These are phyloP conservation scores for Trichomonas gallinae DNA, from an alignment of 208 protist species.

Conservation along the genomic window DNA sequence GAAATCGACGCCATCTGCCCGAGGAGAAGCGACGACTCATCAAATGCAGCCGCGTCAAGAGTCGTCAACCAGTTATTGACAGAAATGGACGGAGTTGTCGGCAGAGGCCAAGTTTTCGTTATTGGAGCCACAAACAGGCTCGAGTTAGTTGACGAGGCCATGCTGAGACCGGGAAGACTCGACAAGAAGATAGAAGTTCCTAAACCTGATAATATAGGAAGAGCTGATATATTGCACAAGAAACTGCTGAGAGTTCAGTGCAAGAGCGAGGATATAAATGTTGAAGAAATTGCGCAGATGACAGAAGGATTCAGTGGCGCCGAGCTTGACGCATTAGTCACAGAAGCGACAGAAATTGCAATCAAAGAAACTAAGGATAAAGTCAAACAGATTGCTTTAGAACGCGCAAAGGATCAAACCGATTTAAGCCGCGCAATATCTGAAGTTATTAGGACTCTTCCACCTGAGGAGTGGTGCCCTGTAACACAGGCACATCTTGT, in stretches of 20 bases:
- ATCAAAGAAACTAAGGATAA: background rate
- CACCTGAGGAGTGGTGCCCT: background rate
- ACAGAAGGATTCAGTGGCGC: constrained; percentile 3
- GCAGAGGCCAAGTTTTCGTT: constrained; percentile 67
- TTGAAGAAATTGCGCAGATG: background rate
- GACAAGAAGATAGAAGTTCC: constrained; percentile 17
- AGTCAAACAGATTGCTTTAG: background rate
- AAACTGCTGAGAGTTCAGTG: background rate
- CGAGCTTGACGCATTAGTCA: background rate
- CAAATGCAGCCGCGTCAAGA: constrained; percentile 56
- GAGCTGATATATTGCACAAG: background rate
- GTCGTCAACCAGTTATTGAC: constrained; percentile 98
- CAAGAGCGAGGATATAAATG: background rate
- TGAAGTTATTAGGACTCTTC: background rate
- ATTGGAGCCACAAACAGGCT: constrained; percentile 27
- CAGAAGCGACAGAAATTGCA: background rate
- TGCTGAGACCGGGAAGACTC: constrained; percentile 28
- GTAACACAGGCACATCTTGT: background rate
- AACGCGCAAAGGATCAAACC: background rate
- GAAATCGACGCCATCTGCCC: constrained; percentile 40
- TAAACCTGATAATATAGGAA: background rate
- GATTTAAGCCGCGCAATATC: background rate
- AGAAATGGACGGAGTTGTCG: constrained; percentile 83
- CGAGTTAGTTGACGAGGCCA: constrained; percentile 26
- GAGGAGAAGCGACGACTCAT: constrained; percentile 9